Percentiles rank a stretch among this genome's conserved stretches.
Conservation (phyloP, 345 rosid genomes). For the Murraya paniculata region DNA sequence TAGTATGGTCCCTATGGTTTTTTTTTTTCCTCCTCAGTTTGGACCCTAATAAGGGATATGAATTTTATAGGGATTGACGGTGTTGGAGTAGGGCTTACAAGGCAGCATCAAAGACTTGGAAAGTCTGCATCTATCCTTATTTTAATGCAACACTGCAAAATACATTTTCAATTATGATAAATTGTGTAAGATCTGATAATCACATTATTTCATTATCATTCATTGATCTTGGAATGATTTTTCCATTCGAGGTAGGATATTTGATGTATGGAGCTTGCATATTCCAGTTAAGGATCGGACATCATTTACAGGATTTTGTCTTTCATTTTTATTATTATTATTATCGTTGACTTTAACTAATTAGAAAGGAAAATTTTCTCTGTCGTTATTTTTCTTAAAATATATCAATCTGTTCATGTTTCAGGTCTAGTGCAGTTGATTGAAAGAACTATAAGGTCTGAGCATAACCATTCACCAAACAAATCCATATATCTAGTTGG, state of each 20-base stretch:
- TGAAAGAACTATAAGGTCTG: slow-evolving; percentile 48
- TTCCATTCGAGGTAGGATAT: slow-evolving; percentile 41
- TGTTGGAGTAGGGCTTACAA: slow-evolving; percentile 57
- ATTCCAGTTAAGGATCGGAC: slow-evolving; percentile 73
- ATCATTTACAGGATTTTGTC: slow-evolving; percentile 46
- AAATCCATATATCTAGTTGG: slow-evolving; percentile 81
- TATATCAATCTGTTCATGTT: background rate
- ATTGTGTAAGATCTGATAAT: no score
- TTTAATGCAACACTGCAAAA: no score
- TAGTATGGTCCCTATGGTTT: no score
- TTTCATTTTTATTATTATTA: background rate
- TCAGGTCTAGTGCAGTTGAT: slow-evolving; percentile 66
- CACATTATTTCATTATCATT: no score
- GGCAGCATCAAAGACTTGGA: slow-evolving; percentile 57
- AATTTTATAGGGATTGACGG: slow-evolving; percentile 55
- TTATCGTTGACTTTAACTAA: background rate
- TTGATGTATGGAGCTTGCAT: slow-evolving; percentile 74
- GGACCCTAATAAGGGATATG: no score
- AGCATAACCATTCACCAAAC: slow-evolving; percentile 33
- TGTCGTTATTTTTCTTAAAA: background rate
- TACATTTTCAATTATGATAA: background rate
- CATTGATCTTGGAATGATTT: no score
- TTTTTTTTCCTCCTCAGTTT: no score
- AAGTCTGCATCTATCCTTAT: slow-evolving; percentile 35
- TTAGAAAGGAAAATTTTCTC: background rate